Percentiles rank a stretch among this genome's conserved stretches.
Conservation (phyloP, 192 early-diverging fungal genomes). For the Backusella mclennaniae region DNA sequence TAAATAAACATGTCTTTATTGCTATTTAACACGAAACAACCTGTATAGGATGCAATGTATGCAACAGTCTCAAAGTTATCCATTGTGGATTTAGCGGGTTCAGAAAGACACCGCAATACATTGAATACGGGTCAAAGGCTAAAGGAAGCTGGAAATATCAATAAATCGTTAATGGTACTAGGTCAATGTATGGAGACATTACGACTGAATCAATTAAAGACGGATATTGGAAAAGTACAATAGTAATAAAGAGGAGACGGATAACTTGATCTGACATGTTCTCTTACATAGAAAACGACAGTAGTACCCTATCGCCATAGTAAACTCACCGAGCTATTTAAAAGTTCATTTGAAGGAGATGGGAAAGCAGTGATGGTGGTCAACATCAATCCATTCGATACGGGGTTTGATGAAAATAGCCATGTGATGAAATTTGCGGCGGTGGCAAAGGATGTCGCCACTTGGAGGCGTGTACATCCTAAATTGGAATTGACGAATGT, state of each 20-base stretch:
- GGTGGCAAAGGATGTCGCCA: constrained; percentile 55
- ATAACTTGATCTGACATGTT: neutral
- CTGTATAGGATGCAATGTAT: constrained; percentile 31
- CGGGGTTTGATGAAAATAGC: constrained; percentile 52
- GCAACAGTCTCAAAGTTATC: constrained; percentile 50
- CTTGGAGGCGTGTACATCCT: constrained; percentile 39
- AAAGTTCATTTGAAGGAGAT: constrained; percentile 58
- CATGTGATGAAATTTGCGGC: constrained; percentile 63
- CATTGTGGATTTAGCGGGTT: constrained; percentile 71
- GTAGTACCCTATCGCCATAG: constrained; percentile 65
- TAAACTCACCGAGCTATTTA: constrained; percentile 67
- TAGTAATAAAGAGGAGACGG: neutral
- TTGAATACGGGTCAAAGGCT: constrained; percentile 49
- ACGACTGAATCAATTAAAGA: constrained; percentile 46
- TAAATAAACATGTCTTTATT: neutral
- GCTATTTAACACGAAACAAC: too few species aligned
- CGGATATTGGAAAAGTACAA: constrained; percentile 39
- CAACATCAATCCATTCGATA: constrained; percentile 60
- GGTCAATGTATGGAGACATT: constrained; percentile 71
- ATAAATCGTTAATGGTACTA: constrained; percentile 68
- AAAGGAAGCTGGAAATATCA: constrained; percentile 66
- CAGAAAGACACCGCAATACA: constrained; percentile 60
- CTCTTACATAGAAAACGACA: constrained; percentile 22
- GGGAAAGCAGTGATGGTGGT: constrained; percentile 62
- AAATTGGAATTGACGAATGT: constrained; percentile 26